phyloP scores from a whole-genome alignment of 768 basidiomycete genomes.

The Leucosporidium yakuticum region DNA sequence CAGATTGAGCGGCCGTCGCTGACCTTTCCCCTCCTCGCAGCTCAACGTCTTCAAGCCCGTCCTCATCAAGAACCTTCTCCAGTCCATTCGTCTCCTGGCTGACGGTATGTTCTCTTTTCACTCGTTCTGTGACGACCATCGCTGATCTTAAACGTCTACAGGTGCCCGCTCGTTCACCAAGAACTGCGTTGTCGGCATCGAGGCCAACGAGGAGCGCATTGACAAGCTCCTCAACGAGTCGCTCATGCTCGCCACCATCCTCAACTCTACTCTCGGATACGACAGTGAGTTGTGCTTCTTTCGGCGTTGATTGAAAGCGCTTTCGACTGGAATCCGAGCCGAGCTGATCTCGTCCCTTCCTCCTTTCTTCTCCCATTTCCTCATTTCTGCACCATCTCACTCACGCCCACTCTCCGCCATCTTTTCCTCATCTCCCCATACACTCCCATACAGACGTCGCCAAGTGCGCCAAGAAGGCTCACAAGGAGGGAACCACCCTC shows the following conservation, averaged over 20 bases:
- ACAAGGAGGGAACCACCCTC: slow-evolving; percentile 92
- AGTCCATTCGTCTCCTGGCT: slow-evolving; percentile 85
- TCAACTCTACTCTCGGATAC: slow-evolving; percentile 93
- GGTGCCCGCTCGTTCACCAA: slow-evolving; percentile 89
- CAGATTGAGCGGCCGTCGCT: background rate
- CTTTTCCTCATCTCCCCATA: background rate
- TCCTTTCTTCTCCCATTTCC: background rate
- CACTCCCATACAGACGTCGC: slow-evolving; percentile 67
- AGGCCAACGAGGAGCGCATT: slow-evolving; percentile 94
- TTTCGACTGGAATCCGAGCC: background rate
- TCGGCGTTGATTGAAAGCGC: background rate
- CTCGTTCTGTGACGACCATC: background rate
- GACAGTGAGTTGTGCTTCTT: slow-evolving; percentile 63
- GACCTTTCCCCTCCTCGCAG: slow-evolving; percentile 45
- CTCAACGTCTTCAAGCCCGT: slow-evolving; percentile 99
- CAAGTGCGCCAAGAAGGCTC: slow-evolving; percentile 98
- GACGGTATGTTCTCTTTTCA: slow-evolving; percentile 59
- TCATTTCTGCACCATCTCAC: background rate
- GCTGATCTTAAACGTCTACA: slow-evolving; percentile 37
- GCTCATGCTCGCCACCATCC: slow-evolving; percentile 93
- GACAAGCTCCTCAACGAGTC: slow-evolving; percentile 83
- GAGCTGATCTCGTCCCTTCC: background rate
- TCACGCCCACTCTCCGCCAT: background rate
- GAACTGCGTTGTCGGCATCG: slow-evolving; percentile 92
- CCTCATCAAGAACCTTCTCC: slow-evolving; percentile 94